A percentile compares a stretch with the other conserved stretches of the same genome.
Conservation (phyloP, 2,329 filamentous ascomycete species). For the Fusarium haematococcum region DNA sequence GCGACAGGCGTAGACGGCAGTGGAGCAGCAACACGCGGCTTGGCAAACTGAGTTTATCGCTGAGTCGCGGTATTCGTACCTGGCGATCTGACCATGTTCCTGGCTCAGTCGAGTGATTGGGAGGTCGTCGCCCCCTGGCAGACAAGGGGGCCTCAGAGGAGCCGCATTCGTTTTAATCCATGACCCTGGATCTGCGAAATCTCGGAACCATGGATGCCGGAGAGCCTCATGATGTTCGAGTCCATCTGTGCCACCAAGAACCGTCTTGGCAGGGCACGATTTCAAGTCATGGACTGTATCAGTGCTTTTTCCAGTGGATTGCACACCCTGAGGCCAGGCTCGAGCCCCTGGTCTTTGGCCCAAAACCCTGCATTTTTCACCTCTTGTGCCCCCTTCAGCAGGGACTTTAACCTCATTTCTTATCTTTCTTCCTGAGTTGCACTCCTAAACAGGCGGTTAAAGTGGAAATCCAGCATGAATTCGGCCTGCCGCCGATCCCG, state of each 20-base stretch:
- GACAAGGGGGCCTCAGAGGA: slow-evolving; percentile 7
- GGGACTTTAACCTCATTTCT: not conserved
- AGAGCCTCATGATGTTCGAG: slow-evolving; percentile 6
- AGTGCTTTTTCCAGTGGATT: not conserved
- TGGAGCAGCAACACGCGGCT: not conserved
- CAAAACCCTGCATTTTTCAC: not conserved
- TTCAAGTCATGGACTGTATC: not conserved
- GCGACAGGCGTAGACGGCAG: not conserved
- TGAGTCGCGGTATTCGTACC: not conserved
- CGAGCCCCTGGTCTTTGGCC: not conserved
- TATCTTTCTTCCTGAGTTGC: not conserved
- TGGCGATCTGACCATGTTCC: slow-evolving; percentile 17
- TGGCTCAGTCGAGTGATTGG: slow-evolving; percentile 6
- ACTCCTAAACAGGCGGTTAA: slow-evolving; percentile 9
- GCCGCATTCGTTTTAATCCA: slow-evolving; percentile 6
- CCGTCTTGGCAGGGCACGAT: slow-evolving; percentile 6
- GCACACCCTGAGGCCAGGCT: not conserved
- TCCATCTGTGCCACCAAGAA: not conserved
- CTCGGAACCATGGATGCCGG: slow-evolving; percentile 13
- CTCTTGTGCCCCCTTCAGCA: not conserved
- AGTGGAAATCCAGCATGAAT: slow-evolving; percentile 8
- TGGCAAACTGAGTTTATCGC: slow-evolving; percentile 4
- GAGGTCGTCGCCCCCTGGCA: not conserved
- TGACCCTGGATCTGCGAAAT: slow-evolving; percentile 18
- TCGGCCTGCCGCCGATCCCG: slow-evolving; percentile 31